These are phyloP conservation scores for Nakataea oryzae DNA, from an alignment of 2,329 filamentous ascomycete species.

Conservation along the genomic window DNA sequence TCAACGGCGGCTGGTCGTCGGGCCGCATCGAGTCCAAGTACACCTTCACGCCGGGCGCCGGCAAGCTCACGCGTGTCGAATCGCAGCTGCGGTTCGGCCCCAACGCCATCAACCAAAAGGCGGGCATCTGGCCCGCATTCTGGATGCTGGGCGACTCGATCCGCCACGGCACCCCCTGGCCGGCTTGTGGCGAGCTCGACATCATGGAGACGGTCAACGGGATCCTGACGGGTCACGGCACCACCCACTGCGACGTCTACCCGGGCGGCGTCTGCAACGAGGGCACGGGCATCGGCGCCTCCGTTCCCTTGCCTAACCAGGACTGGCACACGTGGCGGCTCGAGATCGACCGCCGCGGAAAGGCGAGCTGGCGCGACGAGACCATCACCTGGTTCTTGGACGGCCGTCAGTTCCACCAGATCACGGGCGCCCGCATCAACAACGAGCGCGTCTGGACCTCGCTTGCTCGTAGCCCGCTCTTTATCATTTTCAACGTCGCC, in stretches of 20 bases:
- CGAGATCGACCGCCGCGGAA: conserved; percentile 31
- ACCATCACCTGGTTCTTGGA: conserved; percentile 36
- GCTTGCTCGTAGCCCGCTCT: conserved; percentile 35
- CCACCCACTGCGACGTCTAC: conserved; percentile 37
- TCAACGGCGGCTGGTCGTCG: conserved; percentile 36
- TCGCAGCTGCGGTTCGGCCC: conserved; percentile 34
- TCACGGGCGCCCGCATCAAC: conserved; percentile 30
- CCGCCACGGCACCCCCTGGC: conserved; percentile 38
- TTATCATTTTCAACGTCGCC: conserved; percentile 41
- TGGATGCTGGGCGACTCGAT: conserved; percentile 43
- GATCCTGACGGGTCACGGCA: conserved; percentile 31
- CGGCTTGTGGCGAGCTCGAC: conserved; percentile 44
- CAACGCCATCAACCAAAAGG: conserved; percentile 25
- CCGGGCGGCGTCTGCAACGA: conserved; percentile 41
- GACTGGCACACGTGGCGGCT: conserved; percentile 38
- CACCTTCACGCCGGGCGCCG: conserved; percentile 32
- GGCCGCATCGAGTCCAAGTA: conserved; percentile 40
- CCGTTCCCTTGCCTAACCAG: conserved; percentile 23
- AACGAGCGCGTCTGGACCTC: conserved; percentile 31
- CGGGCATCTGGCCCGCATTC: conserved; percentile 49
- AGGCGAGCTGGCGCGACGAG: conserved; percentile 30
- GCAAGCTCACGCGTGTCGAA: conserved; percentile 35
- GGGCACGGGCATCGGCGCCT: conserved; percentile 28
- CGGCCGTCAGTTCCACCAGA: conserved; percentile 27
- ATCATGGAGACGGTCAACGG: conserved; percentile 48